Base-by-base conservation (phyloP, 2,329 filamentous ascomycete species). In the Colletotrichum sp. region DNA sequence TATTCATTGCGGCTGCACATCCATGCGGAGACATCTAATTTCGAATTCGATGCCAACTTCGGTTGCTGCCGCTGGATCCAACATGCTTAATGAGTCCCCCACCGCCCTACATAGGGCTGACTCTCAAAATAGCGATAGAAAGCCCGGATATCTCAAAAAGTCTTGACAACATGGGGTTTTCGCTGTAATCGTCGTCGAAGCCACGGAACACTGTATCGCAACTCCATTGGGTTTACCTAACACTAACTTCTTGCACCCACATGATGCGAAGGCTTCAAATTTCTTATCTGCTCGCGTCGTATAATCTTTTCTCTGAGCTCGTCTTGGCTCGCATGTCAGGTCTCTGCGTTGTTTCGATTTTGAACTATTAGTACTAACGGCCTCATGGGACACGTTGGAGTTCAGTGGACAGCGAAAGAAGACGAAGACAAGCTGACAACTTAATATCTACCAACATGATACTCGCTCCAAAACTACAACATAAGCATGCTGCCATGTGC, bases 381-480 rank as follows among this genome's bases (percentile, higher is more conserved):
- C n/a, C 3, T 52, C 44, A 2, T 13, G 18, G 9, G 44, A 21
- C 9, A 52, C 10, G n/a, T 5, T 5, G 44, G n/a, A 52, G 6
- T 8, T 52, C 6, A 21, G 44, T 0, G 44, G n/a, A 52, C 6
- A 21, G n/a, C 44, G 44, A 52, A 52, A 1, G n/a, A 21, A 52
- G n/a, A 3, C 4, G 10, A 21, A 52, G 6, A 4, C 10, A 21
- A 8, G 18, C 10, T 52, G n/a, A 21, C 10, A 13, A 13, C n/a
- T 13, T 1, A 49, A 12, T 21, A 0, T 2, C 9, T 7, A 49
- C 13, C 10, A n/a, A 4, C 1, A 5, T 39, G 36, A 1, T 2
- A 18, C 16, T 44, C 8, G 8, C 36, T 12, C 1, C 10, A 21
- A 39, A 18, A 39, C 1, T 9, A 18, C 36, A 39, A 52, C 0